phyloP scores from a whole-genome alignment of 2,329 filamentous ascomycete species.

The Cordyceps cicadae region DNA sequence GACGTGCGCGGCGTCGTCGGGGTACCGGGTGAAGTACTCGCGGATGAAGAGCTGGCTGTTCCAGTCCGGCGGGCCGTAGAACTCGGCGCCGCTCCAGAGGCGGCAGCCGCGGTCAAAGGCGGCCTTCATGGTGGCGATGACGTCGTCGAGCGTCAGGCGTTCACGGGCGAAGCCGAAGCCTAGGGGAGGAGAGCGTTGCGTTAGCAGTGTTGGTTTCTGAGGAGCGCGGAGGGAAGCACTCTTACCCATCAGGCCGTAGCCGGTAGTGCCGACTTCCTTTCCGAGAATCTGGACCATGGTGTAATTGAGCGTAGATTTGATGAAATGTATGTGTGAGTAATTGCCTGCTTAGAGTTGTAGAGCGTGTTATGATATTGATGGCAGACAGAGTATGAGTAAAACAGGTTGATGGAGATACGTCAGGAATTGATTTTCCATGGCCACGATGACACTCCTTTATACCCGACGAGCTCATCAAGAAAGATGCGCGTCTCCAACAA shows the following conservation, averaged over 20 bases:
- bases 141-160: conserved; percentile 32
- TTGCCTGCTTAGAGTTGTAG: not conserved
- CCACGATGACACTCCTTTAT: not conserved
- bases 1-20: conserved; percentile 54
- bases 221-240: conserved; percentile 9
- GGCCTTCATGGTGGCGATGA: conserved; percentile 47
- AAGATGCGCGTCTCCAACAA: not conserved
- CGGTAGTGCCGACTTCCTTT: conserved; percentile 40
- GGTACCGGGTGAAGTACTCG: conserved; percentile 55
- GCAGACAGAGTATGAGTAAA: not conserved
- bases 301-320: not conserved
- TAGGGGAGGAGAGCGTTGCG: not conserved
- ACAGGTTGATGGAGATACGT: not conserved
- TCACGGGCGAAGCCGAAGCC: conserved; percentile 3
- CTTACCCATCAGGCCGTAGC: conserved; percentile 47
- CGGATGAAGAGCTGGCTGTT: conserved; percentile 53
- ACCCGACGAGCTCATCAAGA: not conserved
- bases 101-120: conserved; percentile 37
- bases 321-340: not conserved
- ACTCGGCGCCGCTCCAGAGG: conserved; percentile 56
- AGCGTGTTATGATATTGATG: not conserved
- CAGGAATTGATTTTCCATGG: not conserved
- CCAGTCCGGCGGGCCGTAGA: conserved; percentile 52
- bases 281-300: conserved; percentile 30
- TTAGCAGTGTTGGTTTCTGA: not conserved